Evolutionary conservation across 306 rosid genomes (phyloP).

Genomic region (Cucumis cinereus): DNA sequence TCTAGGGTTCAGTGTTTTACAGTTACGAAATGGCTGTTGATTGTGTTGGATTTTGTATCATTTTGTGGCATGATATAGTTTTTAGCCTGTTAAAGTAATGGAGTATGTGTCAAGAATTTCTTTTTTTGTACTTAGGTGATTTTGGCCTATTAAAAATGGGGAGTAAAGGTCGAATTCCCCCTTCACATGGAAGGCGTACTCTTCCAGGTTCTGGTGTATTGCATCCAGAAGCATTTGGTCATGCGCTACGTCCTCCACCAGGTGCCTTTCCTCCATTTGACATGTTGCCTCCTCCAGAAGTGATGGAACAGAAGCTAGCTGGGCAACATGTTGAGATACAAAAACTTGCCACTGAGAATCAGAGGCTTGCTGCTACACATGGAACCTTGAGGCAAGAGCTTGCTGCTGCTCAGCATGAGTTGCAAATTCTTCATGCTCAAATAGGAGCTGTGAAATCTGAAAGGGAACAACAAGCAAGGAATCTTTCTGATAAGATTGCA

Average conservation of each 20-base stretch:
- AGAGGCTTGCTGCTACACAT: conserved; percentile 71
- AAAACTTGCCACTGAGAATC: conserved; percentile 67
- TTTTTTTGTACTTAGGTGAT: not conserved
- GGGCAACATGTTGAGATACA: conserved; percentile 87
- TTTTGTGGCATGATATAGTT: not conserved
- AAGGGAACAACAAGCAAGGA: conserved; percentile 61
- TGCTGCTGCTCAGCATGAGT: conserved; percentile 77
- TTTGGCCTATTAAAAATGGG: conserved; percentile 32
- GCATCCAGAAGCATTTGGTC: conserved; percentile 40
- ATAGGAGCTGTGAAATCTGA: conserved; percentile 58
- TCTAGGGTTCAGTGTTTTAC: not conserved
- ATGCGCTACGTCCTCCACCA: conserved; percentile 30
- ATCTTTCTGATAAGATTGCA: conserved; percentile 44
- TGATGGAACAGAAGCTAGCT: conserved; percentile 87
- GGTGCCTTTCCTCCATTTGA: conserved; percentile 46
- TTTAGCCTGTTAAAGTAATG: not conserved
- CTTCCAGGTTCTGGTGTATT: conserved; percentile 42
- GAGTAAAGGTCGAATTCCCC: conserved; percentile 83
- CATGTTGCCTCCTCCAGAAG: conserved; percentile 61
- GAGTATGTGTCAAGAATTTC: not conserved
- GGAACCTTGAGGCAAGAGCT: conserved; percentile 73
- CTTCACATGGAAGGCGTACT: conserved; percentile 46
- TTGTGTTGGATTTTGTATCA: not conserved
- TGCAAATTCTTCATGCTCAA: conserved; percentile 69
- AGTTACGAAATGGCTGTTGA: not conserved